Base-by-base conservation (phyloP, 768 basidiomycete species). In the Amanita pseudoporphyria region DNA sequence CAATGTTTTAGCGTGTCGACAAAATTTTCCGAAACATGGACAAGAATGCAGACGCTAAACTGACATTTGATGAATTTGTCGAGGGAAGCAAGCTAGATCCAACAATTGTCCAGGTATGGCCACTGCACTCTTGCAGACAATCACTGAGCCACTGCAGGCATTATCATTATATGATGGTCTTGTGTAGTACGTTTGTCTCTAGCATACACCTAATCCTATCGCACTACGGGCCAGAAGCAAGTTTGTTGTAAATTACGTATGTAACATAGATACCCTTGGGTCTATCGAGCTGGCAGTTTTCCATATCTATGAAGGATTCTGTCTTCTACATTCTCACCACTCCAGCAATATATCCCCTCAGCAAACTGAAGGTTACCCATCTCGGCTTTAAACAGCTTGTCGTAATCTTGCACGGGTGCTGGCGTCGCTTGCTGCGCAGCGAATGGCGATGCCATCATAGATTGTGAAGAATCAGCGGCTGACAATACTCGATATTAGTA, bases 1-100 rank as follows among this genome's bases (percentile, higher is more conserved):
- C 51, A 28, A 51, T 30, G 35, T n/a, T 42, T 9, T 59, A 98
- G 95, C 85, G 96, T 19, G 96, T 98, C 53, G 89, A 96, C 71
- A 99, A 98, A 76, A 98, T 99, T 55, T 99, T 99, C 72, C 76
- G 79, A 50, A 90, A 89, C 60, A 99, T 99, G 96, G 96, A 98
- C 67, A 74, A 83, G 54, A 84, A 98, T 71, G 92, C 92, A 67
- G 89, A 98, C 60, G 88, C 91, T 6, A 86, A 79, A 60, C 72
- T 97, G 49, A 94, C 93, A 0, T 99, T 84, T 65, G 92, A 94
- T 9, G 96, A 99, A 65, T 99, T 99, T 63, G 92, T 94, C 16
- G 93, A 98, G 64, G 96, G 96, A 28, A 91, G 87, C 66, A 98
- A 97, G 69, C 92, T 96, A 65, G 96, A 99, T 65, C 96, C 96